Base-by-base conservation (phyloP, 805 yeast genomes). In the Barnettozyma californica region DNA sequence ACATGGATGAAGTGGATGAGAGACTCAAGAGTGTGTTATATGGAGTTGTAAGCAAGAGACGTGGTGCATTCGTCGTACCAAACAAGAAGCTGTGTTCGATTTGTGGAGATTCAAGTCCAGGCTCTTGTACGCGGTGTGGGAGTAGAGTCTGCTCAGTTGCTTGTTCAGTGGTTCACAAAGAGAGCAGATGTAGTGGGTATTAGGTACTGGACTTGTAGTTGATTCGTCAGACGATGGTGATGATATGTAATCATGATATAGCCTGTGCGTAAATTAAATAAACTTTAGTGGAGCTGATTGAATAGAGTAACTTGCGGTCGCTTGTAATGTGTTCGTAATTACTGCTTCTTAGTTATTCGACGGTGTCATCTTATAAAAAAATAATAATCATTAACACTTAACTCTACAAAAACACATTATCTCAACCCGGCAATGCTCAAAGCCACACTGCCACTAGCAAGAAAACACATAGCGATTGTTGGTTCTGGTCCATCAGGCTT, bases 401-500 rank as follows among this genome's bases (percentile, higher is more conserved):
- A 4, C 9, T 18, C 10, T 11, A 4, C 20, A 34, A 14, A 5
- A 10, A 18, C 38, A 5, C 10, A 9, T 13, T 35, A 10, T 23
- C 6, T 13, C 21, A 21, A 21, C 41, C 3, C 9, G 29, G 9
- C 21, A 10, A 36, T 31, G 35, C 19, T 43, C 40, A 39, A 41
- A 42, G 54, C 9, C 33, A 44, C 25, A 43, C 46, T 26, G 48
- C 56, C 16, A 45, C 55, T 9, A 4, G 43, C 47, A 9, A 29
- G 47, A 13, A 41, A 55, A 16, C 49, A 52, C 13, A 45, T 68
- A 2, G 73, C 71, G 23, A 77, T 94, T 7, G 80, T 94, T 4
- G 99, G 99, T 1, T 78, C 97, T 0, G 99, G 99, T 0, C 99
- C 99, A 0, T 91, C 97, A 1, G 97, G 96, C 1, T 89, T 94